Percentiles rank a stretch among this genome's conserved stretches.
Conservation (phyloP, 176 grass and related monocot species). For the Aegilops longissima region DNA sequence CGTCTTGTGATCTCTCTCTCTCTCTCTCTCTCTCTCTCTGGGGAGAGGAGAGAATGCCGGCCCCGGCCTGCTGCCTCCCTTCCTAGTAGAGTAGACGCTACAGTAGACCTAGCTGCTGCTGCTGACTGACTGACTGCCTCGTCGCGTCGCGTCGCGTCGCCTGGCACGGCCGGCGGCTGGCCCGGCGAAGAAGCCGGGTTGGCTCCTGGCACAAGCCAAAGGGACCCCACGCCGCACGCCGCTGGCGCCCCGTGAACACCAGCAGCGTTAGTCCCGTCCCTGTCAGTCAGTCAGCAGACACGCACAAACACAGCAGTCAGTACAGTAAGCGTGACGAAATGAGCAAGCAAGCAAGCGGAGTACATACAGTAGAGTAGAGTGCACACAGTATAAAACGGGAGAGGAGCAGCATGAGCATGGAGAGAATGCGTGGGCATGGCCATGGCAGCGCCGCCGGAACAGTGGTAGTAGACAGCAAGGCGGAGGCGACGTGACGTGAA, state of each 20-base stretch:
- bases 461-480: too few species aligned
- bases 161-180: background rate
- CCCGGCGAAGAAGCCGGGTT: too few species aligned
- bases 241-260: background rate
- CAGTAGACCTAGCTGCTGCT: background rate
- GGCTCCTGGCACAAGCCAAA: background rate
- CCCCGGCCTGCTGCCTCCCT: too few species aligned
- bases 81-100: too few species aligned
- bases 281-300: background rate
- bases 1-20: background rate
- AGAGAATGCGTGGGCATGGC: too few species aligned
- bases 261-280: background rate
- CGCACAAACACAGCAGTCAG: background rate
- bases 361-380: too few species aligned
- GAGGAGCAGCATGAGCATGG: too few species aligned
- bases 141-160: background rate
- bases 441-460: too few species aligned
- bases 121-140: background rate
- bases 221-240: background rate
- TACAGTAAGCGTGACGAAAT: background rate
- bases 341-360: background rate
- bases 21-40: too few species aligned
- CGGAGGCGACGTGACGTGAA: too few species aligned
- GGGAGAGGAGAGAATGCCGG: too few species aligned
- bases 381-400: too few species aligned